Percentiles rank a stretch among this genome's conserved stretches.
These are phyloP conservation scores for Ustilago cynodontis DNA, from an alignment of 1,284 basidiomycete species.

Conservation along the genomic window DNA sequence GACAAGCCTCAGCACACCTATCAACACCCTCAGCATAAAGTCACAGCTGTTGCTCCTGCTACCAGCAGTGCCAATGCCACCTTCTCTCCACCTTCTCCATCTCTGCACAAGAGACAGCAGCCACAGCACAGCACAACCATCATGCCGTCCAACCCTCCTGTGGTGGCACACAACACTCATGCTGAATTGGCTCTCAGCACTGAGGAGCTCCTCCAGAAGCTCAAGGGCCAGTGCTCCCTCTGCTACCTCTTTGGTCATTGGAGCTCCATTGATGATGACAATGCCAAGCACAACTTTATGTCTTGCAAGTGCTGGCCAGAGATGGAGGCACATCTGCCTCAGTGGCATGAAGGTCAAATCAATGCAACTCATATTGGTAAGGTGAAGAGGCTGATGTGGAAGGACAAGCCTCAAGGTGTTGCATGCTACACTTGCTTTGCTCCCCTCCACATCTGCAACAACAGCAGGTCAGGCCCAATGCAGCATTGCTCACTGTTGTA, in stretches of 20 bases:
- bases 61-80: no score
- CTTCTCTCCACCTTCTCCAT: no score
- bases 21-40: no score
- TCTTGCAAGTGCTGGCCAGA: not conserved
- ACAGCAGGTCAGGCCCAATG: not conserved
- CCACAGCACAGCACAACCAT: no score
- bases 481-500: not conserved
- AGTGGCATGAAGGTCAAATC: not conserved
- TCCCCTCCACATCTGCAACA: not conserved
- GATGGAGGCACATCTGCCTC: not conserved
- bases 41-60: no score
- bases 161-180: no score
- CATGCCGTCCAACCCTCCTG: no score
- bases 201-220: not conserved
- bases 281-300: not conserved
- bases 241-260: slow-evolving; percentile 7
- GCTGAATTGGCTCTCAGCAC: no score
- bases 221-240: not conserved
- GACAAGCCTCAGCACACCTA: not conserved
- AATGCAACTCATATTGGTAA: not conserved
- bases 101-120: no score
- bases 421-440: not conserved
- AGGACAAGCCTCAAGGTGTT: not conserved
- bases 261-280: not conserved
- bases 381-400: not conserved